Evolutionary conservation across 2,329 filamentous ascomycete species (phyloP).

Genomic region (Paecilomyces sp.): DNA sequence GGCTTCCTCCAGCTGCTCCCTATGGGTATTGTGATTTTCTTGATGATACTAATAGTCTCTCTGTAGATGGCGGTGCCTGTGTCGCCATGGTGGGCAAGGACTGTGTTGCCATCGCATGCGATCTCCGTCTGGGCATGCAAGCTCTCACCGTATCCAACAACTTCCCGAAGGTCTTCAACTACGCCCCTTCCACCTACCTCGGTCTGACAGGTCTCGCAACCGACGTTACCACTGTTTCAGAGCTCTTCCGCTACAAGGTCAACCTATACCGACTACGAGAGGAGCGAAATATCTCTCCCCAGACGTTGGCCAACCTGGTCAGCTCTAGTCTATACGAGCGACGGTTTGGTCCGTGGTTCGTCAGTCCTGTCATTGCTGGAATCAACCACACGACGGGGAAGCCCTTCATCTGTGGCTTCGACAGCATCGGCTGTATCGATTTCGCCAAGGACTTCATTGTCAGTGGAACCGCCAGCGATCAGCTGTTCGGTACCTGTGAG

Average conservation of each 20-base stretch:
- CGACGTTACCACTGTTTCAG: constrained; percentile 87
- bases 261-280: constrained; percentile 99
- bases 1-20: constrained; percentile 3
- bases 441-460: constrained; percentile 99
- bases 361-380: constrained; percentile 88
- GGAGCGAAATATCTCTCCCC: constrained; percentile 90
- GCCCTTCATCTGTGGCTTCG: constrained; percentile 98
- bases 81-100: constrained; percentile 99
- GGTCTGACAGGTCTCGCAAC: constrained; percentile 94
- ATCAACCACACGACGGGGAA: constrained; percentile 89
- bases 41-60: constrained; percentile 7
- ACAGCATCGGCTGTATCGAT: constrained; percentile 98
- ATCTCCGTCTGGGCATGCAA: constrained; percentile 94
- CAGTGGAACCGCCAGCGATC: constrained; percentile 88
- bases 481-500: constrained; percentile 98
- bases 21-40: neutral
- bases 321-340: constrained; percentile 86
- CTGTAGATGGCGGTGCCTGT: constrained; percentile 74
- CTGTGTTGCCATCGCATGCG: constrained; percentile 98
- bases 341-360: constrained; percentile 94
- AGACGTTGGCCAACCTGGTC: constrained; percentile 95
- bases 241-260: constrained; percentile 99
- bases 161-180: constrained; percentile 99
- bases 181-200: constrained; percentile 83
- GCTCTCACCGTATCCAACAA: constrained; percentile 95